A percentile compares a stretch with the other conserved stretches of the same genome.
Evolutionary conservation across 202 grass and related monocot species (phyloP).

Genomic region (Zoysia matrella): DNA sequence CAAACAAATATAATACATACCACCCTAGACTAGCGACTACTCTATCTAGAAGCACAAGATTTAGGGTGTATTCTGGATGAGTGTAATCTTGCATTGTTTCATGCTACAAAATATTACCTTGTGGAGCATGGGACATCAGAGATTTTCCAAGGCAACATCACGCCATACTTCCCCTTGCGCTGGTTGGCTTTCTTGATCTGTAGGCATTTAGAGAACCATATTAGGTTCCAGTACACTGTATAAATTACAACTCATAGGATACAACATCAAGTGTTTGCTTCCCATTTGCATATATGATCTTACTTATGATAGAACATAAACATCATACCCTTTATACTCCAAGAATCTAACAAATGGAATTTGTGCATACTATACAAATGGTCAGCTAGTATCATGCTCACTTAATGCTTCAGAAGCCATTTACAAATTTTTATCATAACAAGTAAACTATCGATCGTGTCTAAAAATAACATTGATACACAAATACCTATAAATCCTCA

Average conservation of each 20-base stretch:
- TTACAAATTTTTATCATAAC: neutral
- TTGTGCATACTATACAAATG: neutral
- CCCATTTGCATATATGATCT: neutral
- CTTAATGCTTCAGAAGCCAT: neutral
- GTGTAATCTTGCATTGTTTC: neutral
- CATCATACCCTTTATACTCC: neutral
- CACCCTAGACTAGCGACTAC: neutral
- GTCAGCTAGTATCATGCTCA: neutral
- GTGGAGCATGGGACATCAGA: slow-evolving; percentile 49
- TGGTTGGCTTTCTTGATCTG: slow-evolving; percentile 81
- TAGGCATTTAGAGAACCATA: slow-evolving; percentile 7
- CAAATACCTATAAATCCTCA: neutral
- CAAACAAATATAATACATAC: neutral
- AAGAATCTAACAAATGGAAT: neutral
- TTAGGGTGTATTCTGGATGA: slow-evolving; percentile 12
- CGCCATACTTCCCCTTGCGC: slow-evolving; percentile 81
- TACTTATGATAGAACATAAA: neutral
- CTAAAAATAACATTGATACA: neutral
- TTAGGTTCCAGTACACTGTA: neutral
- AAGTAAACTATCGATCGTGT: neutral
- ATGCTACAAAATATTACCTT: slow-evolving; percentile 37
- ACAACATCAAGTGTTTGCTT: neutral
- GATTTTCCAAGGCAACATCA: slow-evolving; percentile 87
- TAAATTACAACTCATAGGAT: neutral
- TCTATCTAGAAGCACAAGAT: neutral